Evolutionary conservation across 139 green algal genomes (phyloP).

Genomic region (Picochlorum sp.): DNA sequence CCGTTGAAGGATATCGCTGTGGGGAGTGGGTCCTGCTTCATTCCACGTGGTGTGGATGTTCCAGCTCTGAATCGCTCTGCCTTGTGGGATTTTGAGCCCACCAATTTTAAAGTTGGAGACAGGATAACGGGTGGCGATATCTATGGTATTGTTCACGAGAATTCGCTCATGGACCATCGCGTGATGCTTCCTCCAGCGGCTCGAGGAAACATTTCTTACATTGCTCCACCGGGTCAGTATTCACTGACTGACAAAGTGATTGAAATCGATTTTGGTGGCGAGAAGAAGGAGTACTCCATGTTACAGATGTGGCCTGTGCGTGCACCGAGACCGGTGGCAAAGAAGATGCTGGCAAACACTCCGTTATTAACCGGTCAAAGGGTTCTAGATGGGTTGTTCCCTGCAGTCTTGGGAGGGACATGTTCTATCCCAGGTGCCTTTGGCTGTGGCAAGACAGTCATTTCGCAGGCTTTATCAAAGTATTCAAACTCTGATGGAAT

Average conservation of each 20-base stretch:
- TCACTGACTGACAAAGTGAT: conserved; percentile 85
- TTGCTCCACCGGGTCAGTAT: conserved; percentile 88
- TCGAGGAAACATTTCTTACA: conserved; percentile 80
- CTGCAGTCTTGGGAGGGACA: conserved; percentile 93
- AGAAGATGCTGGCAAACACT: conserved; percentile 93
- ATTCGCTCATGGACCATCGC: conserved; percentile 86
- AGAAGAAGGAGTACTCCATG: conserved; percentile 94
- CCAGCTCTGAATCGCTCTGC: conserved; percentile 74
- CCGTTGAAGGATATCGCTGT: conserved; percentile 88
- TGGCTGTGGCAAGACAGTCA: conserved; percentile 98
- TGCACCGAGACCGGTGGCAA: conserved; percentile 75
- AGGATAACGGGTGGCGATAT: conserved; percentile 91
- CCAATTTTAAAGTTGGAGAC: conserved; percentile 85
- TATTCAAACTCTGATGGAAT: conserved; percentile 98
- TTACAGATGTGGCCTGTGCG: conserved; percentile 95
- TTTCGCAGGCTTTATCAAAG: conserved; percentile 96
- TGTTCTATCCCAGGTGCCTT: conserved; percentile 98
- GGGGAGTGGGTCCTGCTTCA: conserved; percentile 79
- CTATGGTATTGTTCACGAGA: conserved; percentile 89
- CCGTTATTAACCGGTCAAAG: conserved; percentile 96
- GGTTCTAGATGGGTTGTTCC: conserved; percentile 96
- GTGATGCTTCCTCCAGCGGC: conserved; percentile 86
- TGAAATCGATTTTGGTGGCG: conserved; percentile 93
- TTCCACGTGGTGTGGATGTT: conserved; percentile 90
- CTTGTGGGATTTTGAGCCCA: conserved; percentile 89